phyloP scores from a whole-genome alignment of 192 early-diverging fungal species.

The Geranomyces michiganensis region DNA sequence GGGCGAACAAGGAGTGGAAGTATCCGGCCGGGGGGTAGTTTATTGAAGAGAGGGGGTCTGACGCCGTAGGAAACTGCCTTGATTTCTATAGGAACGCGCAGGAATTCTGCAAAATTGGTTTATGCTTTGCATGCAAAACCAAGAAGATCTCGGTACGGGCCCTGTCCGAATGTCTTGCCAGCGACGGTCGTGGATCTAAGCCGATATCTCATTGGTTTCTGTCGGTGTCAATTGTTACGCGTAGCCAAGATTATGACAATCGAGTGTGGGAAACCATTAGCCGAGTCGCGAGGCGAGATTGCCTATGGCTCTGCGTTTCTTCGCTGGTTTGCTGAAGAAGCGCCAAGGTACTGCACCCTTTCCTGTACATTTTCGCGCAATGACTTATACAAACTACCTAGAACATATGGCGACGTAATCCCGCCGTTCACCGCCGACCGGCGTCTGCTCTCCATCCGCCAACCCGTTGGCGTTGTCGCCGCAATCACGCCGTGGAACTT shows the following conservation, averaged over 20 bases:
- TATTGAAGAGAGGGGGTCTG: too few species aligned
- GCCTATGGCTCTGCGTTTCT: slow-evolving; percentile 68
- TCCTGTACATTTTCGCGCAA: slow-evolving; percentile 12
- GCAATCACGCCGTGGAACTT: slow-evolving; percentile 66
- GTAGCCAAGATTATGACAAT: slow-evolving; percentile 75
- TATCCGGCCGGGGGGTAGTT: too few species aligned
- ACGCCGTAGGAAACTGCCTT: too few species aligned
- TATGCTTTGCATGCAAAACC: slow-evolving; percentile 66
- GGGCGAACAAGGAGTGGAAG: too few species aligned
- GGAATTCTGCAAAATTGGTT: slow-evolving; percentile 34
- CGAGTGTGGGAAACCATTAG: slow-evolving; percentile 77
- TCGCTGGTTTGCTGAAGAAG: slow-evolving; percentile 88
- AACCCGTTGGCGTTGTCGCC: slow-evolving; percentile 69
- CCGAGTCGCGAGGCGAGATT: slow-evolving; percentile 55
- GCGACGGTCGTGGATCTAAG: too few species aligned
- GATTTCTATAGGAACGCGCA: slow-evolving; percentile 27
- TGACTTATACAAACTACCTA: not conserved
- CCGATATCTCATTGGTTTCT: too few species aligned
- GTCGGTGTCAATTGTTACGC: too few species aligned
- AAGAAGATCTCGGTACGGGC: slow-evolving; percentile 59
- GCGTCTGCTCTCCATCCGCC: slow-evolving; percentile 70
- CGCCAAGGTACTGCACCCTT: slow-evolving; percentile 57
- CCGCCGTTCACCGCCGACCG: slow-evolving; percentile 57
- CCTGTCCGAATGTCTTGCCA: too few species aligned
- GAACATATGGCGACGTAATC: slow-evolving; percentile 73